Evolutionary conservation across 192 early-diverging fungal species (phyloP), one percentile per base, ranked within the genome.

Genomic region (Backusella mclennaniae): DNA sequence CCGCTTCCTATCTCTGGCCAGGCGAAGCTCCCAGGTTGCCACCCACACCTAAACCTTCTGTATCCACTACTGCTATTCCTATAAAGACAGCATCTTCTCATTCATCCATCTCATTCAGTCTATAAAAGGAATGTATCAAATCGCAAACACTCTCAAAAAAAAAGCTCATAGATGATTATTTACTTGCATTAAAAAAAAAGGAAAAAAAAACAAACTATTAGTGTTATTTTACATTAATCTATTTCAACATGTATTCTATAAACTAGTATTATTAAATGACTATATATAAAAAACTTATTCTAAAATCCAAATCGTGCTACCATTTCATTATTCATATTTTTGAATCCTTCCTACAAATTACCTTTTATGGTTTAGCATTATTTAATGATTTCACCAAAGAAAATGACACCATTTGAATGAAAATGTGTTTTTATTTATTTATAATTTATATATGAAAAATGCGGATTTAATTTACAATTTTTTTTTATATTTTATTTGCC

Each of bases 1-100:
- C 74, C 9, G 31, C 74, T 67, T 75, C 74, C n/a, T 67, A 66
- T 67, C 33, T 75, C 29, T 75, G 74, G 74, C 23, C 59, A 33
- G 56, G 23, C 11, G 59, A 63, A 36, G 19, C 69, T 14, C 39
- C 68, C 35, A 69, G 3, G n/a, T 11, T 69, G 7, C 35, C 35
- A 14, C 35, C 35, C 6, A 17, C 46, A 0, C 44, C 46, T 35
- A 26, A 33, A 73, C 46, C 44, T 53, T 52, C 71, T 39, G n/a
- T 69, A n/a, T 69, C 68, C 8, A 38, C 68, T 21, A 41, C 35
- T 38, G 38, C 21, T 39, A 69, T 69, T 69, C 36, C 68, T 69
- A 69, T 38, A 69, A 39, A 69, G 4, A 41, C 68, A 26, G 21
- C 35, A 39, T 69, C 68, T 23, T 69, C 68, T 69, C 35, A 69